Base-by-base conservation (phyloP, 2,329 filamentous ascomycete species). In the Shiraia bambusicola region DNA sequence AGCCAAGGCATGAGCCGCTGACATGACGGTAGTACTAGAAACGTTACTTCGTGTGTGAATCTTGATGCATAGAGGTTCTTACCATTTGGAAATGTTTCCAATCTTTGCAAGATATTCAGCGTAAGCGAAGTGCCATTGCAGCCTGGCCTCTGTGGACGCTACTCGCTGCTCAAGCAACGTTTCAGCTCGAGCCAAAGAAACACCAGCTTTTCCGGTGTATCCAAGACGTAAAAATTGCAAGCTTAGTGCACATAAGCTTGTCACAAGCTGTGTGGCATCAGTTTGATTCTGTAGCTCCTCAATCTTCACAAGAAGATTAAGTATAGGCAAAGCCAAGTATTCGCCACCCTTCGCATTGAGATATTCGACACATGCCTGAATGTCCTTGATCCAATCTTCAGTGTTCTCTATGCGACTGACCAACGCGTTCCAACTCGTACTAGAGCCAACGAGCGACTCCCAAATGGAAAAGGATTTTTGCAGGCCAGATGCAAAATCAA, bases 41-140 rank as follows among this genome's bases (percentile, higher is more conserved):
- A 14, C 13, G 42, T 65, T 39, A 65, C 52, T 28, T 10, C n/a
- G 28, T 13, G 6, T 22, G 4, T n/a, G 25, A 12, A 3, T 24
- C n/a, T 24, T 1, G 7, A 14, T 7, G 19, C 7, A 0, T 4
- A 41, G 8, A 8, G 6, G 11, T 16, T 19, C 54, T 54, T 60
- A 71, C 69, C 75, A 85, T 67, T 86, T 82, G 8, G 83, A 76
- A 12, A 80, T 70, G 35, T 83, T 81, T 8, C 85, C 86, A 10
- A 84, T 78, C 1, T 80, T 79, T 13, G 91, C 72, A 19, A 84
- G 75, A 63, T 90, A 89, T 63, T 95, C 88, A 0, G 87, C 83
- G 47, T 84, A 82, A 0, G 83, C 81, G 6, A 95, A 70, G 50
- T 90, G 79, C 63, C 86, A 86, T 25, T 75, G 72, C 11, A 85